Evolutionary conservation across 768 basidiomycete species (phyloP).

Genomic region (Termitomyces sp.): DNA sequence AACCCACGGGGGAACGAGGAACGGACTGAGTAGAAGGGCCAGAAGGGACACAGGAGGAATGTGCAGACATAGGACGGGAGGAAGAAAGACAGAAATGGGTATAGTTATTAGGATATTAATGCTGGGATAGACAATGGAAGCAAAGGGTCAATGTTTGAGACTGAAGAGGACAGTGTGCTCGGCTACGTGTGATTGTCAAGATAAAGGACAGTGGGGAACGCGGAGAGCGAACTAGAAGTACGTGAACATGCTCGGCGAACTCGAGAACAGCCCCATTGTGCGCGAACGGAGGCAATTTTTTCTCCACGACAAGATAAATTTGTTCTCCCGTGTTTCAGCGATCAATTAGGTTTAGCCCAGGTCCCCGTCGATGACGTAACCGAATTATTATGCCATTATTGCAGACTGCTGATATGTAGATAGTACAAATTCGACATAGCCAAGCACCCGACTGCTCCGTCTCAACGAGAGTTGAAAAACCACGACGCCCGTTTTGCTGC

Average conservation of each 20-base stretch:
- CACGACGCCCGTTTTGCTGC: conserved; percentile 87
- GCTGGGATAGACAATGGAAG: conserved; percentile 17
- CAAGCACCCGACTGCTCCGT: neutral
- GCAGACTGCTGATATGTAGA: conserved; percentile 12
- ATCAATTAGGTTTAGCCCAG: conserved; percentile 31
- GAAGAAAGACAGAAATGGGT: conserved; percentile 4
- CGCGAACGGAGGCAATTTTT: conserved; percentile 24
- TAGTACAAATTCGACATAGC: conserved; percentile 5
- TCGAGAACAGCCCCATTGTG: neutral
- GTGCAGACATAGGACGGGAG: conserved; percentile 26
- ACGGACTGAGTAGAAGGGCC: conserved; percentile 63
- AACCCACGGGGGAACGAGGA: conserved; percentile 55
- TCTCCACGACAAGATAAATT: conserved; percentile 18
- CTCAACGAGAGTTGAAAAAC: conserved; percentile 84
- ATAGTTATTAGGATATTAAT: conserved; percentile 8
- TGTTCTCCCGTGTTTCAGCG: conserved; percentile 31
- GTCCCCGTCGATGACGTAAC: conserved; percentile 28
- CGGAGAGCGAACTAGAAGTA: neutral
- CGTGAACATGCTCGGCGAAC: conserved; percentile 4
- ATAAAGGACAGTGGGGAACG: neutral
- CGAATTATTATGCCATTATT: conserved; percentile 15
- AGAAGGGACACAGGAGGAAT: conserved; percentile 61
- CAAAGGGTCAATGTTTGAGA: conserved; percentile 21
- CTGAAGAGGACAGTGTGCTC: conserved; percentile 19
- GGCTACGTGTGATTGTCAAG: conserved; percentile 6